These are phyloP conservation scores for Fusarium austroafricanum DNA, from an alignment of 2,329 filamentous ascomycete genomes.

Conservation along the genomic window DNA sequence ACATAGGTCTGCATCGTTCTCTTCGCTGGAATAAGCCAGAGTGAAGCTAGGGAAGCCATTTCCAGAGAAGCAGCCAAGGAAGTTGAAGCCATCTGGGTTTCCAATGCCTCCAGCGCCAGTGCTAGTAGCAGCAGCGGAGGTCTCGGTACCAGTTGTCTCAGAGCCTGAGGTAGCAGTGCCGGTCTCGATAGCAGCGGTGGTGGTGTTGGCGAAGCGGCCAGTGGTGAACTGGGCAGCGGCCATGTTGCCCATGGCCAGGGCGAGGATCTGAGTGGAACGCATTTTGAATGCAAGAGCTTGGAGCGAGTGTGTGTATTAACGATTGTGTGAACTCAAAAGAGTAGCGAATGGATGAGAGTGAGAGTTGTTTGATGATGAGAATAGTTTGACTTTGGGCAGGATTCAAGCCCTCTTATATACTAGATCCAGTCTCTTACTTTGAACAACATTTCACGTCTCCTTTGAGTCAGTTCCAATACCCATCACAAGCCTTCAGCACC, in stretches of 20 bases:
- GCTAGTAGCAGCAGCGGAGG: background rate
- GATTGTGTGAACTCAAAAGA: constrained; percentile 42
- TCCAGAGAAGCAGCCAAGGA: constrained; percentile 44
- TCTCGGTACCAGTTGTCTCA: constrained; percentile 4
- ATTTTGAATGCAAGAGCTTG: constrained; percentile 37
- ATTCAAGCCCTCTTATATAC: constrained; percentile 42
- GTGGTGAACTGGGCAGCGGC: constrained; percentile 41
- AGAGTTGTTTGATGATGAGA: constrained; percentile 36
- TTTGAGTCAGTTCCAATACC: background rate
- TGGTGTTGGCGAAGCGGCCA: constrained; percentile 9
- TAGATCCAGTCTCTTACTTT: background rate
- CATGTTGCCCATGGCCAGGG: constrained; percentile 47
- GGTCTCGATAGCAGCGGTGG: background rate
- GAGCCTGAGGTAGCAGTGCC: constrained; percentile 1
- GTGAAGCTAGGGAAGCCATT: constrained; percentile 45
- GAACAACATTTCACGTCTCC: background rate
- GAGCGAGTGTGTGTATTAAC: constrained; percentile 40
- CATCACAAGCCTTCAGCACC: too few species aligned
- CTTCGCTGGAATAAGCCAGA: background rate
- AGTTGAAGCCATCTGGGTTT: constrained; percentile 32
- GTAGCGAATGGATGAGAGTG: constrained; percentile 47
- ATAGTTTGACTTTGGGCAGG: constrained; percentile 14
- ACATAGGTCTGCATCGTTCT: constrained; percentile 40
- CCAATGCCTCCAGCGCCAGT: constrained; percentile 12
- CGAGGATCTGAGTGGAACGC: constrained; percentile 47